Evolutionary conservation across 129 eudicot genomes (phyloP), one percentile per base, ranked within the genome.

Genomic region (Arctium minus): DNA sequence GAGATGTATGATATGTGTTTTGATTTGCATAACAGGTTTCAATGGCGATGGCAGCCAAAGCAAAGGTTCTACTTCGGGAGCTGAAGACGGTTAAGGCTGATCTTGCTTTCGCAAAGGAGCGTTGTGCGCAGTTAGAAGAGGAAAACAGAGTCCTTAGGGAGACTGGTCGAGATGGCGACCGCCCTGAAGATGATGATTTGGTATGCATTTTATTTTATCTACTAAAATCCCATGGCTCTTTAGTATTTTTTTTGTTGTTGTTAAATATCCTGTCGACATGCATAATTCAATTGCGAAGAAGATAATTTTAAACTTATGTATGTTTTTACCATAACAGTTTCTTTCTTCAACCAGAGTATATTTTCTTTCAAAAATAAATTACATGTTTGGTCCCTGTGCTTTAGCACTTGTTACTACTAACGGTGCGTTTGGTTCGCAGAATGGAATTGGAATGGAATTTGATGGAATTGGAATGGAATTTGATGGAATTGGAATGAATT

Each of bases 1-100:
- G 79, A 75, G 84, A 86, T 85, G 84, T 85, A 72, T 90, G 87
- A 87, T 88, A 79, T 68, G 82, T 38, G 35, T 67, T 71, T 35
- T 81, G 72, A 17, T 79, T 39, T 80, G 50, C 15, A 27, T 81
- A 53, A 42, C 93, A 95, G 98, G 98, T 95, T 85, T 92, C 97
- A 32, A 92, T 92, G 97, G 98, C 98, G 32, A 95, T 89, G 94
- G 97, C 98, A 80, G 98, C 98, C 70, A 95, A 95, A 91, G 96
- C 97, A 72, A 95, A 95, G 86, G 91, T 95, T 42, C 92, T 95
- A 37, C 89, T 95, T 32, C 88, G 98, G 42, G 98, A 95, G 92
- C 92, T 95, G 86, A 95, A 95, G 85, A 95, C 98, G 3, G 94
- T 92, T 27, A 95, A 95, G 75, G 97, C 98, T 30, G 98, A 95